Base-by-base conservation (phyloP, 2,329 filamentous ascomycete genomes). In the Cadophora malorum region DNA sequence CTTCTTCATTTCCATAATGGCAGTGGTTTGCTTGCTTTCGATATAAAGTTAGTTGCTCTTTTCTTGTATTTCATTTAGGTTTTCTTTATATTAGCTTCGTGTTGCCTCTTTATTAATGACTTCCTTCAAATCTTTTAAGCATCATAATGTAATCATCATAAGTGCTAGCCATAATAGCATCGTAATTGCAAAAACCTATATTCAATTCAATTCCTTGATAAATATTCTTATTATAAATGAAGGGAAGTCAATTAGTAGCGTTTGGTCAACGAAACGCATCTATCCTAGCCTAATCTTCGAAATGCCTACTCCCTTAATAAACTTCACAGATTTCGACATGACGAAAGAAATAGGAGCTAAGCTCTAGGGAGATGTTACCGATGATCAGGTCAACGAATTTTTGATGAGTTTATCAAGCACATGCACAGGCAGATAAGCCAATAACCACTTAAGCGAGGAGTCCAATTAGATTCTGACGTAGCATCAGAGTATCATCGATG, bases 251-350 rank as follows among this genome's bases (percentile, higher is more conserved):
- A 74, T 89, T 8, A 91, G 91, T 1, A 91, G 91, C 2, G 88
- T 89, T 10, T 94, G 91, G 91, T 85, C 88, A 19, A 81, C 86
- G 67, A 81, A 90, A 47, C 84, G 90, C 0, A 78, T 92, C 1
- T 90, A 93, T 76, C 85, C 88, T 0, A 88, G 87, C 1, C 82
- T 94, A 60, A 90, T 66, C 21, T 67, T 64, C 49, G 68, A 70
- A 52, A 31, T 61, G 50, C 68, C 68, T 9, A n/a, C 63, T 38
- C 68, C 68, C 3, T 14, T 66, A 45, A 23, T 45, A 10, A 63
- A 70, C 19, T 70, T 67, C 47, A 55, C 68, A 8, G 68, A 70
- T 45, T 61, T 70, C 7, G 53, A 65, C 7, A 67, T 70, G 59
- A 55, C 52, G 19, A 59, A 64, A 23, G 68, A 70, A n/a, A 21